phyloP scores from a whole-genome alignment of 257 asterid genomes.

The Solanum tacnaense region DNA sequence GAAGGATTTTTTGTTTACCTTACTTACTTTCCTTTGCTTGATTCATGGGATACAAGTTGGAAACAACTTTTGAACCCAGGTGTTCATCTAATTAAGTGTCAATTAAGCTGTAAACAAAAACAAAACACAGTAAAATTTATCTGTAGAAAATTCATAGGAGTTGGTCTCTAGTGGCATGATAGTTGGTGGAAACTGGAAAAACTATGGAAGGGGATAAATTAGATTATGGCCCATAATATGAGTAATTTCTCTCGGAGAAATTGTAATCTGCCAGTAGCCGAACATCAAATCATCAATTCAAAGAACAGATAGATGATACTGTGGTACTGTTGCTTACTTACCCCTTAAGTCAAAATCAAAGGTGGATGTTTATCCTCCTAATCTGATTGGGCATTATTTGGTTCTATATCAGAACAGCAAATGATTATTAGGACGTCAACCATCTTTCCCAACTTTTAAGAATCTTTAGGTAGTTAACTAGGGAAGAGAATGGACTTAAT shows the following conservation, averaged over 20 bases:
- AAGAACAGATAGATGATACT: background rate
- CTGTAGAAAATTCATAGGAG: background rate
- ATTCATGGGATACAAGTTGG: background rate
- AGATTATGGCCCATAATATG: background rate
- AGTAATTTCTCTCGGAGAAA: background rate
- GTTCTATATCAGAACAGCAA: background rate
- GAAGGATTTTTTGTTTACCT: background rate
- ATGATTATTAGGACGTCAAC: background rate
- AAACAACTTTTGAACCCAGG: background rate
- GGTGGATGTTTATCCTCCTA: background rate
- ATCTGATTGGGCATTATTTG: background rate
- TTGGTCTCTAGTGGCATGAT: background rate
- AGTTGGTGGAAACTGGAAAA: background rate
- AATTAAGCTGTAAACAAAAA: background rate
- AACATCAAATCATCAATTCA: background rate
- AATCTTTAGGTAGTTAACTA: background rate
- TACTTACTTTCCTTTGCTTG: background rate
- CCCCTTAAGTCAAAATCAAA: background rate
- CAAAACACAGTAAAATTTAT: background rate
- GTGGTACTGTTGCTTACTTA: background rate
- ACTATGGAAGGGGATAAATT: background rate
- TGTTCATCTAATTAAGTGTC: background rate
- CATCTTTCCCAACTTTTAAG: background rate
- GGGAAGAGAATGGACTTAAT: background rate
- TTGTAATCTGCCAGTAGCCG: background rate